Evolutionary conservation across 176 grass and related monocot genomes (phyloP).

Genomic region (Thinopyrum elongatum): DNA sequence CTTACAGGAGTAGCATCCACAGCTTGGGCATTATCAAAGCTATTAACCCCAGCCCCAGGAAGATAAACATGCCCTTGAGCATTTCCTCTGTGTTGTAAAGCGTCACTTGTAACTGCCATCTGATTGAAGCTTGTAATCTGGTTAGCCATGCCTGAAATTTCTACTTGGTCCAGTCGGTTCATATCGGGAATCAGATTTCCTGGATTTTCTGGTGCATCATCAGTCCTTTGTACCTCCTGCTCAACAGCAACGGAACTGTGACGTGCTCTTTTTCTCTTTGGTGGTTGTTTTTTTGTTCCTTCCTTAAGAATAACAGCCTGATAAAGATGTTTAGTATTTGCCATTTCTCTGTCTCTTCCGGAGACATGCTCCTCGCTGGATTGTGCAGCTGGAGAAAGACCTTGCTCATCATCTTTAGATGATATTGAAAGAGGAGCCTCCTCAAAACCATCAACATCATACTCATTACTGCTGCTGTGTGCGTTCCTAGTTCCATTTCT

Average conservation of each 20-base stretch:
- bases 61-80: conserved; percentile 43
- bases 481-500: conserved; percentile 43
- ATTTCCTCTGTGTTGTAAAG: conserved; percentile 38
- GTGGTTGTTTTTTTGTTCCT: conserved; percentile 34
- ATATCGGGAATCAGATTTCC: conserved; percentile 69
- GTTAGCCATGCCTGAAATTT: conserved; percentile 31
- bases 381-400: conserved; percentile 33
- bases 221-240: conserved; percentile 27
- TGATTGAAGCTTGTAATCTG: conserved; percentile 43
- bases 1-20: conserved; percentile 45
- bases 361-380: conserved; percentile 25
- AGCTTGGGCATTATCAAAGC: conserved; percentile 27
- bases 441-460: conserved; percentile 82
- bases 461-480: conserved; percentile 71
- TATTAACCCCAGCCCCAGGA: conserved; percentile 34
- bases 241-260: conserved; percentile 9
- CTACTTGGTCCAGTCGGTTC: conserved; percentile 46
- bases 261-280: conserved; percentile 51
- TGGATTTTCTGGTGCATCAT: conserved; percentile 31
- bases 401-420: conserved; percentile 72
- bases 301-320: conserved; percentile 29
- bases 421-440: conserved; percentile 57
- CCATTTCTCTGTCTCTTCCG: conserved; percentile 16
- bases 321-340: neutral
- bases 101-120: conserved; percentile 11